Conservation (phyloP, 495 filamentous ascomycete genomes). For the Penicillium diatomitis region DNA sequence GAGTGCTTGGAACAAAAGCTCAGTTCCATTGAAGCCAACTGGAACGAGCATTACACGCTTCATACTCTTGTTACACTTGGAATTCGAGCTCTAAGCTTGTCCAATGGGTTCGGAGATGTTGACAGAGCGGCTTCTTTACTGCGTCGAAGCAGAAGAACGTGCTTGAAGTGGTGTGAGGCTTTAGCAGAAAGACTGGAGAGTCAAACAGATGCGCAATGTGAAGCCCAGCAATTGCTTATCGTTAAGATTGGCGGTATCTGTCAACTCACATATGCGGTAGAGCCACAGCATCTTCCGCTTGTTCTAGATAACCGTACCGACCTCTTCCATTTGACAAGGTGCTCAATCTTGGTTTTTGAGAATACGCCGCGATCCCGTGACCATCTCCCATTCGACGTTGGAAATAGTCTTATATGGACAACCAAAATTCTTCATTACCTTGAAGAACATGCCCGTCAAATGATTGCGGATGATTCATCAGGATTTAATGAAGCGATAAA, state of each 20-base stretch:
- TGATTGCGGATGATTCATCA: constrained; percentile 1
- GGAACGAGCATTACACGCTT: constrained; percentile 31
- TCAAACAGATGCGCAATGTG: neutral
- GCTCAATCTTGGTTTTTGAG: constrained; percentile 24
- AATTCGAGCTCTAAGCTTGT: constrained; percentile 27
- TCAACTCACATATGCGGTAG: constrained; percentile 24
- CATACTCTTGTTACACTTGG: constrained; percentile 27
- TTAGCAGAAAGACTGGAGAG: neutral
- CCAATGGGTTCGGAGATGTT: neutral
- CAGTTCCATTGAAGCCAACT: constrained; percentile 31
- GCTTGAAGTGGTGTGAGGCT: constrained; percentile 5
- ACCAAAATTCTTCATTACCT: constrained; percentile 2
- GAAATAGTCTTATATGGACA: neutral
- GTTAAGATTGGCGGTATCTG: constrained; percentile 20
- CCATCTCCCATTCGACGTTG: neutral
- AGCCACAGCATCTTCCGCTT: constrained; percentile 11
- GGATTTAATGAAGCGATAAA: constrained; percentile 9
- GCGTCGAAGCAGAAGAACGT: constrained; percentile 3
- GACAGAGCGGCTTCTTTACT: constrained; percentile 4
- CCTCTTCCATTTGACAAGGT: constrained; percentile 24
- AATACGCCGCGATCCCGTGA: constrained; percentile 6
- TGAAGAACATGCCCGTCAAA: neutral
- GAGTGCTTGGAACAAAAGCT: constrained; percentile 22
- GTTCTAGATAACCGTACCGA: constrained; percentile 13
- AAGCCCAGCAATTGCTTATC: constrained; percentile 13